Conservation (phyloP, 2,329 filamentous ascomycete species). For the Arthrobotrys entomopaga region DNA sequence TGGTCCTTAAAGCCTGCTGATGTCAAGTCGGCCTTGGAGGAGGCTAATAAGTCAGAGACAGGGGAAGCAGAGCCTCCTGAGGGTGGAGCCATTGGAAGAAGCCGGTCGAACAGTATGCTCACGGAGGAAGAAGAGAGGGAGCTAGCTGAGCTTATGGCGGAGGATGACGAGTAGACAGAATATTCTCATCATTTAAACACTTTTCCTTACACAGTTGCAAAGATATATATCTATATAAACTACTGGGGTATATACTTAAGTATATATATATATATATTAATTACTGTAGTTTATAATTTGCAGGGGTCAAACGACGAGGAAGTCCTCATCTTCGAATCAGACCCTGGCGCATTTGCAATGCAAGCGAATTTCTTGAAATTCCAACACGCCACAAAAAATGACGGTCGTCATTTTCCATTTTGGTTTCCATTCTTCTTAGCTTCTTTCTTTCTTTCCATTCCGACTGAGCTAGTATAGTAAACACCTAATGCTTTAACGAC, state of each 20-base stretch:
- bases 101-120: constrained; percentile 66
- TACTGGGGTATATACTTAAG: too few relatives aligned
- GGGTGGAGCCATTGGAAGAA: constrained; percentile 65
- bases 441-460: background rate
- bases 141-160: constrained; percentile 88
- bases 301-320: background rate
- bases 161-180: constrained; percentile 66
- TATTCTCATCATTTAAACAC: background rate
- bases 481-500: background rate
- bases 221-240: too few relatives aligned
- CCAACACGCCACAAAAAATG: constrained; percentile 17
- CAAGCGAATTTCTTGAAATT: constrained; percentile 77
- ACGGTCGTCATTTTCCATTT: too few relatives aligned
- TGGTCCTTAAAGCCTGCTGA: constrained; percentile 78
- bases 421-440: too few relatives aligned
- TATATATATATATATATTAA: too few relatives aligned
- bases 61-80: constrained; percentile 66
- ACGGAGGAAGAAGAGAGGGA: constrained; percentile 94
- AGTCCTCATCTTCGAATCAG: constrained; percentile 1
- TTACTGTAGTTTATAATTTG: too few relatives aligned
- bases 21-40: constrained; percentile 66
- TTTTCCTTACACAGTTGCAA: too few relatives aligned
- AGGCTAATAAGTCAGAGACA: constrained; percentile 58
- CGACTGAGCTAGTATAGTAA: too few relatives aligned
- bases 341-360: constrained; percentile 77